These are phyloP conservation scores for Acer saccharum DNA, from an alignment of 345 rosid species.

Conservation along the genomic window DNA sequence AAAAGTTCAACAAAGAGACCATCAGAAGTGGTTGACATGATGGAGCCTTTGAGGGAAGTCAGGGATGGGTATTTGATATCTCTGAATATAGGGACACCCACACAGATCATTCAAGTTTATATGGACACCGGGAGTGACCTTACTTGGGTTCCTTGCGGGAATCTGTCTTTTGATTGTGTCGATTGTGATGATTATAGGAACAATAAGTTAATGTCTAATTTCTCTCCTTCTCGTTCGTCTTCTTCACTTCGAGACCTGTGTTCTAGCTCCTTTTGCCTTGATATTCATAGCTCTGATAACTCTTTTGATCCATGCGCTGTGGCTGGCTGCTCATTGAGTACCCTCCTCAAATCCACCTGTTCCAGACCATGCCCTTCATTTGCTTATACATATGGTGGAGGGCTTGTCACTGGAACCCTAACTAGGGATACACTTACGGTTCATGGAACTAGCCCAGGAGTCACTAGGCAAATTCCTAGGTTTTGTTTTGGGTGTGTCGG, in stretches of 20 bases:
- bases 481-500: constrained; percentile 74
- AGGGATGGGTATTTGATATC: constrained; percentile 81
- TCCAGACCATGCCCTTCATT: constrained; percentile 83
- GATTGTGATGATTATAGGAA: constrained; percentile 66
- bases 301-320: constrained; percentile 65
- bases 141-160: constrained; percentile 91
- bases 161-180: constrained; percentile 67
- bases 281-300: constrained; percentile 77
- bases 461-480: constrained; percentile 45
- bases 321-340: constrained; percentile 69
- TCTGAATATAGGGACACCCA: constrained; percentile 72
- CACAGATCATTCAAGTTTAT: constrained; percentile 69
- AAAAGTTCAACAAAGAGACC: constrained; percentile 28
- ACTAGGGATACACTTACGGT: constrained; percentile 66
- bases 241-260: constrained; percentile 60
- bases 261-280: constrained; percentile 53
- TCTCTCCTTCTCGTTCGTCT: constrained; percentile 70
- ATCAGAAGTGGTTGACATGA: constrained; percentile 29
- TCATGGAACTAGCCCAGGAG: constrained; percentile 35
- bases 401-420: constrained; percentile 57
- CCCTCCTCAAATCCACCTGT: constrained; percentile 57
- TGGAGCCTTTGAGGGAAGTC: constrained; percentile 65
- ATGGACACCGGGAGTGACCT: constrained; percentile 95
- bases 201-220: constrained; percentile 35
- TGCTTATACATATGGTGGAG: constrained; percentile 85